Percentiles rank a stretch among this genome's conserved stretches.
phyloP scores from a whole-genome alignment of 2,329 filamentous ascomycete species.

The Paraconiothyrium brasiliense region DNA sequence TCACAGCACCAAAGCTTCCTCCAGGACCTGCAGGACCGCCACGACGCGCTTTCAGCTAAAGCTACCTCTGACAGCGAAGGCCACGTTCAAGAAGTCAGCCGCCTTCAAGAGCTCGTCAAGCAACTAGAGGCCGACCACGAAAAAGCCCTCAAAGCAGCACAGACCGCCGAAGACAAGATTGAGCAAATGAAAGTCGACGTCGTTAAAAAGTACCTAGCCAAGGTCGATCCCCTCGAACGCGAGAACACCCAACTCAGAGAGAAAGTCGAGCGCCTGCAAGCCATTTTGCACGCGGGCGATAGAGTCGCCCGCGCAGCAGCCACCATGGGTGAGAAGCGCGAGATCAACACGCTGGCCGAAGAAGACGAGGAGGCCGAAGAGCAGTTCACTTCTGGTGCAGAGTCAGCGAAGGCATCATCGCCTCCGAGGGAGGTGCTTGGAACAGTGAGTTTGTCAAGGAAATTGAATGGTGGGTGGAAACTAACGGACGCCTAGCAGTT shows the following conservation, averaged over 20 bases:
- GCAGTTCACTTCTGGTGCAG: conserved; percentile 22
- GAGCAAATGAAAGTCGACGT: conserved; percentile 49
- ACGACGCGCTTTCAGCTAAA: conserved; percentile 28
- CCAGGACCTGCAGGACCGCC: conserved; percentile 26
- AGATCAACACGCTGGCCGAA: conserved; percentile 43
- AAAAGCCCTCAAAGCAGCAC: conserved; percentile 21
- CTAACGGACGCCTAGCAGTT: conserved; percentile 50
- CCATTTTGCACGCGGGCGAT: conserved; percentile 47
- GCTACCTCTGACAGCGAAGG: conserved; percentile 17
- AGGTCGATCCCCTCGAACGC: conserved; percentile 45
- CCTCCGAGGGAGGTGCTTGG: conserved; percentile 41
- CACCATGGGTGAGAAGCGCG: conserved; percentile 44
- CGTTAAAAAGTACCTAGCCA: conserved; percentile 46
- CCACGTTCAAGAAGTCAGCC: conserved; percentile 21
- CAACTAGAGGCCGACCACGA: conserved; percentile 24
- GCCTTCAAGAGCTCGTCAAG: conserved; percentile 23
- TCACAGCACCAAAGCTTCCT: conserved; percentile 25
- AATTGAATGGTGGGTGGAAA: conserved; percentile 3
- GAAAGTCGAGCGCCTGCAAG: conserved; percentile 46
- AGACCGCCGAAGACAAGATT: conserved; percentile 45
- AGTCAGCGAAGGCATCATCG: conserved; percentile 19
- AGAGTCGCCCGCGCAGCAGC: conserved; percentile 48
- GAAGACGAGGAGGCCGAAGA: conserved; percentile 40
- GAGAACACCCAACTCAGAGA: conserved; percentile 42
- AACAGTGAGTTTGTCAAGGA: conserved; percentile 41